A percentile compares a stretch with the other conserved stretches of the same genome.
Conservation (phyloP, 1,139 yeast species). For the Meyerozyma guilliermondii region DNA sequence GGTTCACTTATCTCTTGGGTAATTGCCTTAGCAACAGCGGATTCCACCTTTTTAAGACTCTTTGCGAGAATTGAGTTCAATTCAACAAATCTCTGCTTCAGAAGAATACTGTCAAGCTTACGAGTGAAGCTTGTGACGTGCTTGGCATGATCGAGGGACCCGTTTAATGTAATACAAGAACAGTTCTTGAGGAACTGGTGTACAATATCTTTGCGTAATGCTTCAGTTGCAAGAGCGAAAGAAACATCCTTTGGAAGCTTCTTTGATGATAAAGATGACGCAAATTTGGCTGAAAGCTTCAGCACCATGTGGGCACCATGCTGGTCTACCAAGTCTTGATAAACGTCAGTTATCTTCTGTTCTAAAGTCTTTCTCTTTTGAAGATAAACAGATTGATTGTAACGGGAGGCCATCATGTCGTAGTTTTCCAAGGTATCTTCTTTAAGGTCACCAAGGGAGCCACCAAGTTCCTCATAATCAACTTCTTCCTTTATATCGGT, state of each 20-base stretch:
- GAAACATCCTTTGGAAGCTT: constrained; percentile 6
- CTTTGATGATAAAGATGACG: constrained; percentile 7
- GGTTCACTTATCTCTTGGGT: constrained; percentile 39
- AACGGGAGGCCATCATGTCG: constrained; percentile 70
- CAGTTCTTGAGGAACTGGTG: constrained; percentile 13
- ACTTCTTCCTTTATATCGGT: constrained; percentile 11
- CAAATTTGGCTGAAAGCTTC: constrained; percentile 7
- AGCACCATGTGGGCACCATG: constrained; percentile 20
- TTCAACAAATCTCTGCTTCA: constrained; percentile 43
- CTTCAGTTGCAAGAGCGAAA: not conserved
- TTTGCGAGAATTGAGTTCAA: constrained; percentile 33
- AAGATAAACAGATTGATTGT: constrained; percentile 57
- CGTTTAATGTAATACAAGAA: constrained; percentile 19
- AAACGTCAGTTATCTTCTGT: constrained; percentile 39
- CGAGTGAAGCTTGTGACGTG: constrained; percentile 14
- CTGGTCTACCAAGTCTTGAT: constrained; percentile 39
- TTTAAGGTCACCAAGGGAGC: constrained; percentile 35
- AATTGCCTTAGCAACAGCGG: constrained; percentile 35
- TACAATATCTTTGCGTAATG: constrained; percentile 9
- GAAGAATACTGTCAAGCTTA: constrained; percentile 20
- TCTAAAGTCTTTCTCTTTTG: constrained; percentile 51
- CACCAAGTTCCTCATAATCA: constrained; percentile 38
- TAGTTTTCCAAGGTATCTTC: constrained; percentile 46
- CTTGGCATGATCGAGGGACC: constrained; percentile 14
- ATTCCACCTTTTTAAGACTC: constrained; percentile 34